A percentile compares a stretch with the other conserved stretches of the same genome.
Evolutionary conservation across 768 basidiomycete genomes (phyloP).

Genomic region (Mycena epipterygia): DNA sequence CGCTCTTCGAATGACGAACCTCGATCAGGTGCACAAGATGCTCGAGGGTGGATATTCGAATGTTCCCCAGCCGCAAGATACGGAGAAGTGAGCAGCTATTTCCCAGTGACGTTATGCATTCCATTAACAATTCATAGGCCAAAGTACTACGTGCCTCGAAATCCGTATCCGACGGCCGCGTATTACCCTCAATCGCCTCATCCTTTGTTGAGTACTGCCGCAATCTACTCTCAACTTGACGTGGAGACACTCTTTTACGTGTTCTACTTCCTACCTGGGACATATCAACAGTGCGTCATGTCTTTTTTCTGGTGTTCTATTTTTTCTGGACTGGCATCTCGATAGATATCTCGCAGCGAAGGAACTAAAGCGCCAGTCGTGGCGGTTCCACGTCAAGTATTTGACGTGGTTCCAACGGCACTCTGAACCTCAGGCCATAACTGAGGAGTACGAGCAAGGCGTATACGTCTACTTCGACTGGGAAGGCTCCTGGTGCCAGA

Average conservation of each 20-base stretch:
- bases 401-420: slow-evolving; percentile 99
- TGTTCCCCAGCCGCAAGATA: slow-evolving; percentile 93
- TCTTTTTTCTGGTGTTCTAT: slow-evolving; percentile 9
- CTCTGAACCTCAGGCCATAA: slow-evolving; percentile 97
- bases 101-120: slow-evolving; percentile 13
- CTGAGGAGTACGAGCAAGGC: slow-evolving; percentile 99
- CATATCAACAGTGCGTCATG: slow-evolving; percentile 91
- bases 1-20: slow-evolving; percentile 87
- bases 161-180: slow-evolving; percentile 89
- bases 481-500: slow-evolving; percentile 99
- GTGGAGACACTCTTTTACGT: slow-evolving; percentile 98
- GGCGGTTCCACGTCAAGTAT: slow-evolving; percentile 99
- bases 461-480: slow-evolving; percentile 99
- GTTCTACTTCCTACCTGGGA: slow-evolving; percentile 97
- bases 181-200: slow-evolving; percentile 96
- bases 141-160: slow-evolving; percentile 95
- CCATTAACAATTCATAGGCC: slow-evolving; percentile 67
- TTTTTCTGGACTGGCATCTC: slow-evolving; percentile 20
- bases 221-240: slow-evolving; percentile 91
- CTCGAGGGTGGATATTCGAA: slow-evolving; percentile 92
- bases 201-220: slow-evolving; percentile 83
- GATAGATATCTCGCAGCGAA: slow-evolving; percentile 93
- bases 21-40: slow-evolving; percentile 92
- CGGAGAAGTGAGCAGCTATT: slow-evolving; percentile 80
- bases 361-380: slow-evolving; percentile 96